Evolutionary conservation across 805 yeast genomes (phyloP), one percentile per base, ranked within the genome.

Genomic region (Starmerella sirachaensis): DNA sequence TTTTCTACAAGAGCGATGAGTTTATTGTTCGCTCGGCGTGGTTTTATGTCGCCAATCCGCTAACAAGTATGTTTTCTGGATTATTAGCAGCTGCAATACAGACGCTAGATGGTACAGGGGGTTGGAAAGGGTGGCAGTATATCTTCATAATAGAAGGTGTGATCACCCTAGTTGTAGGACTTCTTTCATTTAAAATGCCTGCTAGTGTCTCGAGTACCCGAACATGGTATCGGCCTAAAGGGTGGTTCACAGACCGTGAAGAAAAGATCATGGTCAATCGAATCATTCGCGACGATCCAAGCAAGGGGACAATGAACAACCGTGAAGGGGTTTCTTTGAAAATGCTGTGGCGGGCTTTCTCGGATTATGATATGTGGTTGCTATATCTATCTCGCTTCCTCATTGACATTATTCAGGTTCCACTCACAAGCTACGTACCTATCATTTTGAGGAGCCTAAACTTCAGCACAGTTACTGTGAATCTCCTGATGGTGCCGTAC

Each of bases 301-400:
- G 65, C 3, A 69, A 69, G 58, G 79, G 80, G 13, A 77, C 69
- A 40, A 72, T 74, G 78, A 65, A 72, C 52, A 75, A 76, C 49
- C 63, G 78, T 48, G 68, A 69, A 47, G 72, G 76, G 4, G 52
- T 75, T 12, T 51, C 64, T 2, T 40, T 58, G 5, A 61, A 52
- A 31, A 65, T 64, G 58, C 45, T 75, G 9, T 51, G 56, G 45
- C 47, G 56, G 21, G 60, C 71, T 1, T 26, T 72, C 5, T 29
- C 49, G 0, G 79, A 75, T 50, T 68, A 62, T 46, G 70, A 72
- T 50, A 44, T 74, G 41, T 64, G 76, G 70, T 78, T 78, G 13
- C 56, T 73, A 29, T 72, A 71, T 44, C 30, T 63, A 2, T 51
- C 63, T 23, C 71, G 81, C 10, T 29, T 74, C 3, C 41, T 69